phyloP scores from a whole-genome alignment of 441 rosid species.

The Kokia cookei region DNA sequence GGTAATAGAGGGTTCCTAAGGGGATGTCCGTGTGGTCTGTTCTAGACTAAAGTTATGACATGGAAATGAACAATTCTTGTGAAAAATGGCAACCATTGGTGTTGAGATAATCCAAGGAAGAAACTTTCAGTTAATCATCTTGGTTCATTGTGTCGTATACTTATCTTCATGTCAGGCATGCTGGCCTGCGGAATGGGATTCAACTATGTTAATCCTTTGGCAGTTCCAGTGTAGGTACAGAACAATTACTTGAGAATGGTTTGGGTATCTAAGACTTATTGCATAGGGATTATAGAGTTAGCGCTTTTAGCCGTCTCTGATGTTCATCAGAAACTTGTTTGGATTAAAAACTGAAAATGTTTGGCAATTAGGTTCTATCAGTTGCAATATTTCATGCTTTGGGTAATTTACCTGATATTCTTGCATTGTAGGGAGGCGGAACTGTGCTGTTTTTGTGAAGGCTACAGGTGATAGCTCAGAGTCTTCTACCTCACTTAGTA shows the following conservation, averaged over 20 bases:
- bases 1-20: not conserved
- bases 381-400: slow-evolving; percentile 1
- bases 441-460: slow-evolving; percentile 31
- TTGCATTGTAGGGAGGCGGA: slow-evolving; percentile 36
- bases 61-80: not conserved
- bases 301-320: not conserved
- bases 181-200: not conserved
- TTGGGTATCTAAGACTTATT: not conserved
- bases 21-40: not conserved
- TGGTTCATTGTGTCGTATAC: not conserved
- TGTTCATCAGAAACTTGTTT: not conserved
- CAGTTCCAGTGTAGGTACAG: not conserved
- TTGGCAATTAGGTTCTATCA: not conserved
- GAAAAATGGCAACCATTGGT: not conserved
- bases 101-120: not conserved
- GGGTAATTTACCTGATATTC: not conserved
- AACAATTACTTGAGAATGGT: not conserved
- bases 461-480: slow-evolving; percentile 55
- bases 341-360: not conserved
- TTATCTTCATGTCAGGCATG: not conserved
- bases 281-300: not conserved
- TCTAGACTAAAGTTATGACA: not conserved
- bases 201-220: not conserved
- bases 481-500: slow-evolving; percentile 55
- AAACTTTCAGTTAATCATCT: not conserved